Base-by-base conservation (phyloP, 164 flowering plant species). In the Brasenia schreberi region DNA sequence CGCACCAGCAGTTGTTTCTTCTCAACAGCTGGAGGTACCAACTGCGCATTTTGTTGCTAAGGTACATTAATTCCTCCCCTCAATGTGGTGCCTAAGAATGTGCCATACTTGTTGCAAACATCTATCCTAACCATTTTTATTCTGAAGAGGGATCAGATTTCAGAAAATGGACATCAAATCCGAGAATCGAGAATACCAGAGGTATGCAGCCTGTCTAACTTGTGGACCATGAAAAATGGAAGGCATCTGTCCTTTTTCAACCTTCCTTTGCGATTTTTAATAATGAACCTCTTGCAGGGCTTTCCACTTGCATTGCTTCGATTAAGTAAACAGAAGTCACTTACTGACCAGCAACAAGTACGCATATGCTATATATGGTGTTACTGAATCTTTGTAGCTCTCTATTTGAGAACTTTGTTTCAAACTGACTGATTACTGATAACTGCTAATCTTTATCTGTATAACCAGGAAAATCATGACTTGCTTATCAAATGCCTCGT, bases 301-400 rank as follows among this genome's bases (percentile, higher is more conserved):
- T 43, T 72, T 18, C 72, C 3, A 56, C 73, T 76, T 68, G 18
- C 42, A 56, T 72, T 66, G 65, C 59, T 78, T 6, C 56, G 68
- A 68, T 77, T 84, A 66, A 72, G 73, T 59, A 87, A 82, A 77
- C 96, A 88, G 77, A 84, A 81, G 77, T 87, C 92, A 61, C 76
- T 87, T 42, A 85, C 86, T 14, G 89, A 85, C 61, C 83, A 82
- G 81, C 90, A 85, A 74, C 90, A 87, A 79, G 96, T 85, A 82
- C 27, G 73, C 67, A 33, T 9, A 65, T 18, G 27, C 27, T 23
- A 23, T 23, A 23, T 27, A 64, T 68, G 59, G 53, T 7, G 53
- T 45, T 45, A 45, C 53, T 45, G 53, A 45, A 45, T 12, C 7
- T 7, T 45, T 45, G 11, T 45, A 45, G 53, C 53, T 45, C 27